phyloP scores from a whole-genome alignment of 306 rosid genomes.

The Citrullus mucosospermus region DNA sequence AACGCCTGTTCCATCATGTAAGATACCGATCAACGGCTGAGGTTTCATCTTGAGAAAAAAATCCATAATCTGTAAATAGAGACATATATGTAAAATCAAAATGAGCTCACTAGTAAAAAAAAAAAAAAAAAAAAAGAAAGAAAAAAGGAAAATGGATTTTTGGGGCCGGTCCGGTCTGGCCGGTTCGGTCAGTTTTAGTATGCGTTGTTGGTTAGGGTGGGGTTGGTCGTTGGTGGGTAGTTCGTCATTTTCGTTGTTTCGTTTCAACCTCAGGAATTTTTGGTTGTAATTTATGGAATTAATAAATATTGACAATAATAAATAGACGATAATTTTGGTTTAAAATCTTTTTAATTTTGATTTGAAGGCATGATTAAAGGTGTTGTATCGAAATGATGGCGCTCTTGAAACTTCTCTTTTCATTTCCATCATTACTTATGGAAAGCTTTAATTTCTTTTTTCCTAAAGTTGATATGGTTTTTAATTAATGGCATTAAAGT shows the following conservation, averaged over 20 bases:
- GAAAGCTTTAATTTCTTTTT: neutral
- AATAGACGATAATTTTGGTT: neutral
- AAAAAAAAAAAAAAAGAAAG: too few relatives aligned
- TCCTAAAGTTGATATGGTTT: neutral
- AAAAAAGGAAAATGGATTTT: neutral
- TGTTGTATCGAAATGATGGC: neutral
- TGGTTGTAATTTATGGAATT: constrained; percentile 3
- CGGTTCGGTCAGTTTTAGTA: neutral
- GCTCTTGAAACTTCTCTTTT: neutral
- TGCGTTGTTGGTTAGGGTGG: neutral
- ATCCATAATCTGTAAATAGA: neutral
- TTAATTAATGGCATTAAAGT: neutral
- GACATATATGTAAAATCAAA: neutral
- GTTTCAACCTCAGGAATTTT: neutral
- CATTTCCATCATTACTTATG: neutral
- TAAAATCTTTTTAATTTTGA: neutral
- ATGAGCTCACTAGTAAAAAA: neutral
- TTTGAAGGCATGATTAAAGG: neutral
- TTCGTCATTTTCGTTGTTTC: neutral
- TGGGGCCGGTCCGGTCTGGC: neutral
- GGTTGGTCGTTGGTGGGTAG: neutral
- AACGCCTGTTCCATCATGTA: constrained; percentile 57
- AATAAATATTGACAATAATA: neutral
- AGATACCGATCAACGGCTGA: constrained; percentile 7
- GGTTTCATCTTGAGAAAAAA: neutral